These are phyloP conservation scores for Magnusiomyces suaveolens DNA, from an alignment of 1,139 yeast species.

Conservation along the genomic window DNA sequence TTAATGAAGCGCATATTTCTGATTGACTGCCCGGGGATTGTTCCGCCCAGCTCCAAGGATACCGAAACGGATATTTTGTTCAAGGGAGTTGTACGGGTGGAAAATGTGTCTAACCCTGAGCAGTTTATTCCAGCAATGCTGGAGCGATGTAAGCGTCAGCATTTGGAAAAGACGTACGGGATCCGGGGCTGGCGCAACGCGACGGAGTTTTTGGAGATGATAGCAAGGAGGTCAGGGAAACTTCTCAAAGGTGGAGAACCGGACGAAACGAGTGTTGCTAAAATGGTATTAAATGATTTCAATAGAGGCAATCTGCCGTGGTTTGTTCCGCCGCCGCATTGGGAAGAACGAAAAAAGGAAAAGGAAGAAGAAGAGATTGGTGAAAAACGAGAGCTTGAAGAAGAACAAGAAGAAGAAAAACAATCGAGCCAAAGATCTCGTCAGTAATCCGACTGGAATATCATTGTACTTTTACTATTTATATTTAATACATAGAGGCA, in stretches of 20 bases:
- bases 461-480: no score
- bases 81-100: constrained; percentile 96
- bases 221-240: constrained; percentile 90
- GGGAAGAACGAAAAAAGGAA: constrained; percentile 27
- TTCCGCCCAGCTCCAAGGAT: constrained; percentile 87
- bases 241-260: constrained; percentile 96
- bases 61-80: constrained; percentile 88
- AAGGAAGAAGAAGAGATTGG: constrained; percentile 6
- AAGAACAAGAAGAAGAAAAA: not conserved
- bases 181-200: constrained; percentile 85
- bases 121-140: constrained; percentile 87
- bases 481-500: no score
- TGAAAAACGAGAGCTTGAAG: not conserved
- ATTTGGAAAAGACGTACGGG: constrained; percentile 91
- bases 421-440: not conserved
- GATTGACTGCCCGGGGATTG: constrained; percentile 98
- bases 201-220: constrained; percentile 72
- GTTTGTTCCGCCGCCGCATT: constrained; percentile 89
- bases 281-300: constrained; percentile 83
- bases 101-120: constrained; percentile 90
- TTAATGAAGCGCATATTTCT: constrained; percentile 89
- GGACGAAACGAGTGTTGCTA: constrained; percentile 88
- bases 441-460: no score
- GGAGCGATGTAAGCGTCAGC: constrained; percentile 77
- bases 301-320: constrained; percentile 97